phyloP scores from a whole-genome alignment of 2,329 filamentous ascomycete genomes.

The Lasiodiplodia theobromae region DNA sequence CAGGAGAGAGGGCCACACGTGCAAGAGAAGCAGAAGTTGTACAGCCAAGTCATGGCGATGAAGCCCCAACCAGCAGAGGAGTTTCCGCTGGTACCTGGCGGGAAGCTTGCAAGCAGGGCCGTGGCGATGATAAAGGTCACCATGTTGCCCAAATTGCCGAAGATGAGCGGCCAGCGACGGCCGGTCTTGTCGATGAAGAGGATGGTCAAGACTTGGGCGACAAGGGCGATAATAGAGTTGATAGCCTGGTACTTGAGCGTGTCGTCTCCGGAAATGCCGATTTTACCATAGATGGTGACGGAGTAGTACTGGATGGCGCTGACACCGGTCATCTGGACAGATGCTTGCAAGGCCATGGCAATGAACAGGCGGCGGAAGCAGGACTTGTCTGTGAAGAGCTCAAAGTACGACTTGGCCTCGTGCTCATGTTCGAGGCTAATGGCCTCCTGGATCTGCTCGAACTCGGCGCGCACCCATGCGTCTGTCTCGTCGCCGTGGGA shows the following conservation, averaged over 20 bases:
- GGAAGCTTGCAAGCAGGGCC: conserved; percentile 65
- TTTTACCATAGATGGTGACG: conserved; percentile 70
- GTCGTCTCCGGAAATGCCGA: conserved; percentile 70
- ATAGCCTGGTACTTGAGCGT: conserved; percentile 80
- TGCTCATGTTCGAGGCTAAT: conserved; percentile 72
- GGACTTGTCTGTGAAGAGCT: conserved; percentile 71
- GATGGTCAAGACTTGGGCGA: conserved; percentile 74
- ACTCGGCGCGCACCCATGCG: conserved; percentile 75
- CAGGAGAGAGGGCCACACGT: conserved; percentile 73
- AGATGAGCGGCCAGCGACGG: conserved; percentile 74
- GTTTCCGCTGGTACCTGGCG: conserved; percentile 62
- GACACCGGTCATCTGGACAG: conserved; percentile 76
- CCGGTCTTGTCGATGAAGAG: conserved; percentile 73
- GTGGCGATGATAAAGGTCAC: conserved; percentile 75
- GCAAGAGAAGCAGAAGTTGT: conserved; percentile 78
- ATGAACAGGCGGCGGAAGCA: conserved; percentile 76
- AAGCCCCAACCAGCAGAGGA: conserved; percentile 72
- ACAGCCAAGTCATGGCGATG: conserved; percentile 79
- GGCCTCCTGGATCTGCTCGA: conserved; percentile 71
- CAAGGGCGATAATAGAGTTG: conserved; percentile 72
- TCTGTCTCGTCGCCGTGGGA: conserved; percentile 71
- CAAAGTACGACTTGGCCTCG: conserved; percentile 72
- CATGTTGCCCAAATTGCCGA: conserved; percentile 74
- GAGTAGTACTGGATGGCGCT: conserved; percentile 75
- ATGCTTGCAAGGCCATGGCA: conserved; percentile 72